Evolutionary conservation across 805 yeast species (phyloP).

Genomic region (Wickerhamiella kurtzmanii): DNA sequence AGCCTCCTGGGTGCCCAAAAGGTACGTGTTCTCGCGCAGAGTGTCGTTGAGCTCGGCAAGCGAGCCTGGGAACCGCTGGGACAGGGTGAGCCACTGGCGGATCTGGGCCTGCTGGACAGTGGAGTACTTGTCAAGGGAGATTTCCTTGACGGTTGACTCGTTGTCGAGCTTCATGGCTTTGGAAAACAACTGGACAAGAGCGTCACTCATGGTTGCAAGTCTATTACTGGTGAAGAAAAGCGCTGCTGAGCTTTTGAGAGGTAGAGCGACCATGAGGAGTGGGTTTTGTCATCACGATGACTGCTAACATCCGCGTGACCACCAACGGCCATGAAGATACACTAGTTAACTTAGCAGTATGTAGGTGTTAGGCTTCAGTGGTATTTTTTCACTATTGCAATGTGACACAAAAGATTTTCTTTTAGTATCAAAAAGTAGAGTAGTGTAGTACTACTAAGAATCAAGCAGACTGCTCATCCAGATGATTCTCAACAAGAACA

Average conservation of each 20-base stretch:
- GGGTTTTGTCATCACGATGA: neutral
- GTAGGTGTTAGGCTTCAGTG: no score
- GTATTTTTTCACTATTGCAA: no score
- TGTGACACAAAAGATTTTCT: no score
- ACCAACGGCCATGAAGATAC: no score
- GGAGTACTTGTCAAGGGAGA: slow-evolving; percentile 18
- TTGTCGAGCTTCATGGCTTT: slow-evolving; percentile 20
- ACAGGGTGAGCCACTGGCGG: slow-evolving; percentile 67
- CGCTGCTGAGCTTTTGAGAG: neutral
- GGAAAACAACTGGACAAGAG: slow-evolving; percentile 20
- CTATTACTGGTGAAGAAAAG: neutral
- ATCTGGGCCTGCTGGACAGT: slow-evolving; percentile 52
- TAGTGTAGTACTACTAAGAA: no score
- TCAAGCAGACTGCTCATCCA: no score
- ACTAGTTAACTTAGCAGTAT: no score
- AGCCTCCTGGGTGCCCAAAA: slow-evolving; percentile 48
- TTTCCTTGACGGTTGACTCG: slow-evolving; percentile 8
- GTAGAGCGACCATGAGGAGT: neutral
- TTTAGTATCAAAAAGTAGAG: no score
- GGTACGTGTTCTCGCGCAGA: slow-evolving; percentile 56
- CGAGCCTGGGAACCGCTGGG: slow-evolving; percentile 45
- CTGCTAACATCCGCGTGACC: no score
- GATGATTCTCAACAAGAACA: no score
- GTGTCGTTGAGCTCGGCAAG: slow-evolving; percentile 48
- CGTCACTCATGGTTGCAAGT: slow-evolving; percentile 1